Base-by-base conservation (phyloP, 2,329 filamentous ascomycete genomes). In the Xylariaceae sp. region DNA sequence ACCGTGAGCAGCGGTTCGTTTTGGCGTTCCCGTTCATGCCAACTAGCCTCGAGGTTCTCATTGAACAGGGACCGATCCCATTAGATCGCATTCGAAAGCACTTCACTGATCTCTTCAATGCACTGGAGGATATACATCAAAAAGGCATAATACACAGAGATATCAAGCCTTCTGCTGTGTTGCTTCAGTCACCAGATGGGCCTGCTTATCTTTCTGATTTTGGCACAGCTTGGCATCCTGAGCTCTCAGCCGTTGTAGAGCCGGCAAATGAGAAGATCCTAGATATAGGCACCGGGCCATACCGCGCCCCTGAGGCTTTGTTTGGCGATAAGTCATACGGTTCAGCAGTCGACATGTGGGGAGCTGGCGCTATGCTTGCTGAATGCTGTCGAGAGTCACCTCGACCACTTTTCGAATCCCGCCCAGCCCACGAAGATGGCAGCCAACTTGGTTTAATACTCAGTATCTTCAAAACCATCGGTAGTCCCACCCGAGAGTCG, bases 281-380 rank as follows among this genome's bases (percentile, higher is more conserved):
- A 7, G 96, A 99, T 71, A 90, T 99, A 21, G 95, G 95, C 37
- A 98, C 93, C 1, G 93, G 93, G 0, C 85, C 89, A 47, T 99
- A 99, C 74, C 86, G 96, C 19, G 84, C 93, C 0, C 95, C 95
- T 0, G 96, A 99, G 69, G 83, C 93, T 0, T 79, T 99, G 6
- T 98, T 99, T 70, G 95, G 92, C 0, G 82, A 93, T 71, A 85
- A 81, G 48, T 76, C 79, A 0, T 99, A 99, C 69, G 83, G 81
- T 2, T 72, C 83, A 0, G 79, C 83, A 7, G 81, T 98, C 2
- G 95, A 99, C 72, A 86, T 98, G 75, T 99, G 96, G 95, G 89
- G 87, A 3, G 82, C 89, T 0, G 95, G 96, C 1, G 88, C 89
- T 60, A 89, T 96, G 67, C 83, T 96, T 10, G 90, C 91, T 3